Base-by-base conservation (phyloP, 2,329 filamentous ascomycete species). In the Apiospora aurea region DNA sequence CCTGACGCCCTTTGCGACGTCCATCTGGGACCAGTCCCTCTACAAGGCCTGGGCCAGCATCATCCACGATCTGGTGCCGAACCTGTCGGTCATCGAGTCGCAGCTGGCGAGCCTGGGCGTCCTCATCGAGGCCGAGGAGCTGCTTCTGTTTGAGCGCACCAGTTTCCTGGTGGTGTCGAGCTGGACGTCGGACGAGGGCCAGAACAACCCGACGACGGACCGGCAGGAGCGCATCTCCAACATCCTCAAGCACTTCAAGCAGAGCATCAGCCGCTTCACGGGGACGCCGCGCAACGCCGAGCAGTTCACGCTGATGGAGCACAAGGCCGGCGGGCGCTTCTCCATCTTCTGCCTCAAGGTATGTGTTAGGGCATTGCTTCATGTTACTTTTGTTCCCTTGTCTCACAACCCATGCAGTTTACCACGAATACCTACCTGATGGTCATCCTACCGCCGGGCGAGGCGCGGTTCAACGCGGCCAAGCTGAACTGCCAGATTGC, bases 1-100 rank as follows among this genome's bases (percentile, higher is more conserved):
- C 75, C 88, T 98, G 73, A 94, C 94, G 72, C 95, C 95, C 73
- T 98, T 97, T 81, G 94, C 95, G 13, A 98, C 96, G 44, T 97
- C 94, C 71, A 99, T 99, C 80, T 99, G 96, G 96, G 96, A 99
- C 80, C 96, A 99, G 85, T 97, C 93, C 71, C 87, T 99, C 49
- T 99, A 98, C 87, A 97, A 97, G 83, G 96, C 96, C 1, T 99
- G 96, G 96, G 96, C 96, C 0, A 94, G 94, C 80, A 98, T 99
- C 77, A 98, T 99, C 73, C 96, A 99, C 86, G 95, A 96, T 80
- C 88, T 99, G 66, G 96, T 98, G n/a, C 96, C 96, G 4, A 98
- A 98, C 78, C 89, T 98, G 0, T 87, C 91, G 24, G 90, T 94
- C 64, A 98, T 99, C 75, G 96, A 98, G 83, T 89, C 90, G 26